These are phyloP conservation scores for Lodderomyces orthopsilosis DNA, from an alignment of 1,139 yeast genomes.

Conservation along the genomic window DNA sequence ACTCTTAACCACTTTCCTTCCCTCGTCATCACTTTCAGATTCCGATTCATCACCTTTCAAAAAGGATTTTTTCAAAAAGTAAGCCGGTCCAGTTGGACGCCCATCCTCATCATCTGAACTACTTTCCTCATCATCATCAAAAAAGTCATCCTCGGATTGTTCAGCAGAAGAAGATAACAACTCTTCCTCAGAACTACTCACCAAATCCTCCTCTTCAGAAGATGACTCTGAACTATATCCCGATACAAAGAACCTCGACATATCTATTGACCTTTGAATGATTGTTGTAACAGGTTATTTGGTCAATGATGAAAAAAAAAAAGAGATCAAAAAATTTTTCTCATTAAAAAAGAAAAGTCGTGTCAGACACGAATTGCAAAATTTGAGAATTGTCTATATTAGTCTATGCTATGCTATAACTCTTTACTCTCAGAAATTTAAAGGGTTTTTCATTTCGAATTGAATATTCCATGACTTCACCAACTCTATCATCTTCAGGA, in stretches of 20 bases:
- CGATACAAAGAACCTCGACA: slow-evolving; percentile 78
- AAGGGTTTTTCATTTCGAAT: slow-evolving; percentile 74
- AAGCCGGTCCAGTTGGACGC: slow-evolving; percentile 51
- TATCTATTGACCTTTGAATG: slow-evolving; percentile 18
- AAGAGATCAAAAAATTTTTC: slow-evolving; percentile 8
- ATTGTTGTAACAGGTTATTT: background rate
- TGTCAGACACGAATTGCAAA: slow-evolving; percentile 2
- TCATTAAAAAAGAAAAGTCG: slow-evolving; percentile 4
- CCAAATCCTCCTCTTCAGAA: slow-evolving; percentile 72
- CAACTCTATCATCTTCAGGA: slow-evolving; percentile 36
- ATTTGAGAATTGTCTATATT: background rate
- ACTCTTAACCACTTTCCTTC: slow-evolving; percentile 82
- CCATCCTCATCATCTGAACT: slow-evolving; percentile 42
- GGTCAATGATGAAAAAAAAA: slow-evolving; percentile 2
- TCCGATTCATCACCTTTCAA: slow-evolving; percentile 50
- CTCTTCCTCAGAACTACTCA: slow-evolving; percentile 71
- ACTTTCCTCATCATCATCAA: slow-evolving; percentile 36
- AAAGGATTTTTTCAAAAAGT: slow-evolving; percentile 55
- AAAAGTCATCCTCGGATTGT: slow-evolving; percentile 7
- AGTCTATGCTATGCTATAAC: slow-evolving; percentile 25
- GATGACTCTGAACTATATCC: slow-evolving; percentile 64
- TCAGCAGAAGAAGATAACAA: slow-evolving; percentile 43
- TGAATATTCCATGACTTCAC: slow-evolving; percentile 53
- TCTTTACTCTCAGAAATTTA: slow-evolving; percentile 61
- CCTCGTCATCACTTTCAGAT: slow-evolving; percentile 61